A percentile compares a stretch with the other conserved stretches of the same genome.
phyloP scores from a whole-genome alignment of 768 basidiomycete species.

The Suillus paluster region DNA sequence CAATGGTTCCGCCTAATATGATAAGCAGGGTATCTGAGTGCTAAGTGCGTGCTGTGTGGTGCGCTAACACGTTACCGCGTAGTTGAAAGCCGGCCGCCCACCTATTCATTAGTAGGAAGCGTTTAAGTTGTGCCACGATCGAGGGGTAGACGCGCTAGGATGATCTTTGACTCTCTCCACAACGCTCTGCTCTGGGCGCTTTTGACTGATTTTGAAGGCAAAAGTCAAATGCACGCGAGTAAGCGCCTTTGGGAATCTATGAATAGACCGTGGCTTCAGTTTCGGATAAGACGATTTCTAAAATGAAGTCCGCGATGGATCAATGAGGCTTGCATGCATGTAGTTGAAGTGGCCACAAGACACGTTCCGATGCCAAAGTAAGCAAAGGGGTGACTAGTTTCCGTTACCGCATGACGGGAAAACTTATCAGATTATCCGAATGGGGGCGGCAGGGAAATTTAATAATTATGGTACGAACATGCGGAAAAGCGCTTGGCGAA shows the following conservation, averaged over 20 bases:
- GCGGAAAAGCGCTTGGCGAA: neutral
- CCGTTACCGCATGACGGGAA: neutral
- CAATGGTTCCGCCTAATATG: neutral
- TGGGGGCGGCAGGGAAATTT: neutral
- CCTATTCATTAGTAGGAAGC: too few species aligned
- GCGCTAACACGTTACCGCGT: too few species aligned
- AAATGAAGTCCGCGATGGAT: conserved; percentile 4
- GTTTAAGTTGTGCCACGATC: neutral
- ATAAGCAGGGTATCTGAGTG: neutral
- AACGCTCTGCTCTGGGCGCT: neutral
- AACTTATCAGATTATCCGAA: neutral
- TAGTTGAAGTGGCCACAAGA: neutral
- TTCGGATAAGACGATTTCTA: neutral
- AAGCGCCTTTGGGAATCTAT: neutral
- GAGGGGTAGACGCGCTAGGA: neutral
- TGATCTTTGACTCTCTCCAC: neutral
- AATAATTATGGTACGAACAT: neutral
- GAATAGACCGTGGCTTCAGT: neutral
- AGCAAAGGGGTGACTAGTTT: conserved; percentile 3
- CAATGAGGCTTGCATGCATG: conserved; percentile 1
- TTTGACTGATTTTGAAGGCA: neutral
- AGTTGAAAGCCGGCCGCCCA: too few species aligned
- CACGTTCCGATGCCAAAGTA: neutral
- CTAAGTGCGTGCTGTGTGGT: neutral
- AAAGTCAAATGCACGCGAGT: conserved; percentile 6